These are phyloP conservation scores for Ophiostoma novo-ulmi DNA, from an alignment of 2,329 filamentous ascomycete species.

Conservation along the genomic window DNA sequence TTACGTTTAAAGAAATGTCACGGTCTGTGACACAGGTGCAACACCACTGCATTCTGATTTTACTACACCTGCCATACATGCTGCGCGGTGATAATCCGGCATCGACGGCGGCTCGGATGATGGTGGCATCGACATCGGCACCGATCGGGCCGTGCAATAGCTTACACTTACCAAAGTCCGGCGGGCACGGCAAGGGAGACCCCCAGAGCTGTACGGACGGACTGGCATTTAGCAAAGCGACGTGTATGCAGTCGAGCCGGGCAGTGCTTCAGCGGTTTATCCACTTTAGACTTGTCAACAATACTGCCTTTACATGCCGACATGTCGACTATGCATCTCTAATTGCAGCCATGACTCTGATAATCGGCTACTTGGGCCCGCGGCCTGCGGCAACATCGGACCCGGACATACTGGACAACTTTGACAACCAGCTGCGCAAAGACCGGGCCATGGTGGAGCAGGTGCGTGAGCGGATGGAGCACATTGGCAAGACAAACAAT, in stretches of 20 bases:
- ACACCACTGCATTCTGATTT: slow-evolving; percentile 47
- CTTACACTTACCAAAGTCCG: neutral
- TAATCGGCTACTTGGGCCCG: slow-evolving; percentile 46
- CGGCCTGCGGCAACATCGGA: slow-evolving; percentile 20
- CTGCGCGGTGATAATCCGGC: slow-evolving; percentile 32
- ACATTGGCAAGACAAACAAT: slow-evolving; percentile 37
- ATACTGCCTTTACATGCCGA: slow-evolving; percentile 40
- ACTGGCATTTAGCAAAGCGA: slow-evolving; percentile 46
- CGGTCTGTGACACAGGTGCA: slow-evolving; percentile 46
- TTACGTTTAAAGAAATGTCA: slow-evolving; percentile 33
- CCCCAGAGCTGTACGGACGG: neutral
- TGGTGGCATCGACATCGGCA: neutral
- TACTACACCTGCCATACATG: slow-evolving; percentile 53
- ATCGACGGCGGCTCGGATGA: slow-evolving; percentile 24
- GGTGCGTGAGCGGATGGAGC: slow-evolving; percentile 37
- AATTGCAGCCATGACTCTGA: slow-evolving; percentile 47
- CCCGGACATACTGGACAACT: slow-evolving; percentile 16
- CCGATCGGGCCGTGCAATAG: neutral
- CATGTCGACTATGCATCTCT: slow-evolving; percentile 50
- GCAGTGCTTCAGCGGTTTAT: slow-evolving; percentile 47
- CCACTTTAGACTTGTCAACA: slow-evolving; percentile 40
- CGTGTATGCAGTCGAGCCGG: slow-evolving; percentile 47
- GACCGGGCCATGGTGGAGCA: slow-evolving; percentile 39
- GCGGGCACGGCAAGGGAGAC: neutral
- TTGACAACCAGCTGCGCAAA: slow-evolving; percentile 31